Evolutionary conservation across 2,329 filamentous ascomycete genomes (phyloP), one percentile per base, ranked within the genome.

Genomic region (Clonostachys rosea): DNA sequence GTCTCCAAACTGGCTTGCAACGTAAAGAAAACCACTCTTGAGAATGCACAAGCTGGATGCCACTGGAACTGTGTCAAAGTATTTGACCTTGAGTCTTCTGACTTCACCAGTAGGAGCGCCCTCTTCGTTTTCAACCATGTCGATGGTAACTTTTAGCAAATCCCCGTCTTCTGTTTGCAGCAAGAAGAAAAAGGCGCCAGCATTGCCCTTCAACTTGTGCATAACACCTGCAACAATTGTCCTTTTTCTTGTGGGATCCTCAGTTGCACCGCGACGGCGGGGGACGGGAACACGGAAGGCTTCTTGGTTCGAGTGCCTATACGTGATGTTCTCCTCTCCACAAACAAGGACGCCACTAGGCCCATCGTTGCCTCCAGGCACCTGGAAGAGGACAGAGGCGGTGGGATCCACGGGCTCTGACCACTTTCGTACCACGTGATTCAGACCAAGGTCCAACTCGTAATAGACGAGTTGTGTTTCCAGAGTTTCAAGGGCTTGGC

Each of bases 121-220:
- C 42, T 87, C 81, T 2, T 86, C 81, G 56, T 95, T 89, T 56
- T 91, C 86, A 10, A 84, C 78, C 84, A 96, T 92, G 53, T 96
- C 91, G 50, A 99, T 84, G 1, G 87, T 96, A 44, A 97, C 80
- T 65, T 97, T 97, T 78, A 99, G 97, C 7, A 99, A 75, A 65
- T 99, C 95, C n/a, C 94, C 94, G 63, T 99, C 95, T 49, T 99
- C 94, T 1, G 89, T 91, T 64, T 99, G 94, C 1, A 99, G 72
- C 4, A 99, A 79, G 64, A 97, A 96, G 74, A 99, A 99, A 71
- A 99, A 99, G 2, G 91, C 91, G 30, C 91, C 91, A 6, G 76
- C 77, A 49, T 76, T 84, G 50, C 83, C 82, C 59, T 94, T 92
- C 63, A 96, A 85, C 65, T 95, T 95, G 70, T 99, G 94, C 84